Conservation (phyloP, 371 early-diverging fungal species). For the Saksenaea vasiformis region DNA sequence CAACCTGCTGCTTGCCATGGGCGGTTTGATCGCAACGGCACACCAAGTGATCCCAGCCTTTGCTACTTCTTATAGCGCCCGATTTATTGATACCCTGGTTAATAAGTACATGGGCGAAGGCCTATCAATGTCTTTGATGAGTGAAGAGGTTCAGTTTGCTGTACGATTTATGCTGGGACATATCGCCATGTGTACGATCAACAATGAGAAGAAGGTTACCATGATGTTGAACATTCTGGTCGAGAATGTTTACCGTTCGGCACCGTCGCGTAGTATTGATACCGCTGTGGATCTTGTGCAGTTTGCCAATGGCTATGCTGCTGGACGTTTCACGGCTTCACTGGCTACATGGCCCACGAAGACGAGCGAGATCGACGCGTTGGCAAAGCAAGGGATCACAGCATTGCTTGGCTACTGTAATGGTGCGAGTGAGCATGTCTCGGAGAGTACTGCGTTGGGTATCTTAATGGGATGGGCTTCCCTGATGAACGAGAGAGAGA, state of each 20-base stretch:
- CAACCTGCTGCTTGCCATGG: conserved; percentile 54
- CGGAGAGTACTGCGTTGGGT: conserved; percentile 39
- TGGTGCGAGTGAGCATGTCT: background rate
- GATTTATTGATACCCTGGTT: conserved; percentile 28
- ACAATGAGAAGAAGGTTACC: conserved; percentile 45
- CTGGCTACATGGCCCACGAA: conserved; percentile 52
- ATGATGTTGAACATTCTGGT: conserved; percentile 18
- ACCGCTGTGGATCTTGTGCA: conserved; percentile 37
- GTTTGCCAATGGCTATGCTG: conserved; percentile 57
- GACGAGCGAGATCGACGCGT: conserved; percentile 30
- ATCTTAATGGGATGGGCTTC: conserved; percentile 50
- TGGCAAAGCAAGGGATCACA: conserved; percentile 17
- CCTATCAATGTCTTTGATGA: conserved; percentile 34
- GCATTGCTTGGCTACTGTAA: conserved; percentile 23
- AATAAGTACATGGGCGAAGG: conserved; percentile 27
- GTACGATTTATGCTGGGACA: conserved; percentile 51
- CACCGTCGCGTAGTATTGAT: conserved; percentile 27
- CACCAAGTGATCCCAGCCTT: conserved; percentile 27
- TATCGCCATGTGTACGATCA: conserved; percentile 44
- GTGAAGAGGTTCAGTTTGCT: conserved; percentile 66
- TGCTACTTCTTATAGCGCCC: conserved; percentile 30
- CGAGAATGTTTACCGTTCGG: conserved; percentile 7
- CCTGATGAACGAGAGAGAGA: conserved; percentile 19
- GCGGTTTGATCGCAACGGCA: conserved; percentile 38
- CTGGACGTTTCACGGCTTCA: conserved; percentile 43